Conservation (phyloP, 1,284 basidiomycete genomes). For the Cystobasidium sp. region DNA sequence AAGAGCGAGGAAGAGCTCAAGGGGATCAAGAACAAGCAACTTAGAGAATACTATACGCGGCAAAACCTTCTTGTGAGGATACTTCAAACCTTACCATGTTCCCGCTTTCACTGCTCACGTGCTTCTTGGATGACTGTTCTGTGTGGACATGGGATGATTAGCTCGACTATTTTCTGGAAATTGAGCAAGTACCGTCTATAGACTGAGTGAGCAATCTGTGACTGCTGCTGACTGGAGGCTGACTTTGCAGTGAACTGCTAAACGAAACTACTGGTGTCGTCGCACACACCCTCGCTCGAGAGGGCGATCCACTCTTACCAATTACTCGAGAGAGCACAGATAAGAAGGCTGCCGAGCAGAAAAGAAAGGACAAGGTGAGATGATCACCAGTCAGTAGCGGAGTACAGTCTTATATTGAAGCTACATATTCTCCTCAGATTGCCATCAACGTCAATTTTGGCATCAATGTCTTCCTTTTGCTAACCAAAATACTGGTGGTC, state of each 20-base stretch:
- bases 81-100: not conserved
- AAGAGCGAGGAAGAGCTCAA: constrained; percentile 47
- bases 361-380: constrained; percentile 27
- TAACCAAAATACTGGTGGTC: constrained; percentile 62
- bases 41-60: constrained; percentile 47
- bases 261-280: constrained; percentile 26
- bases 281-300: constrained; percentile 28
- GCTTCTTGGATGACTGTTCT: not conserved
- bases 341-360: constrained; percentile 46
- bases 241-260: constrained; percentile 24
- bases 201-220: not conserved
- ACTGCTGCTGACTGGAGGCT: not conserved
- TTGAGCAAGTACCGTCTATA: constrained; percentile 17
- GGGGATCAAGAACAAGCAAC: constrained; percentile 44
- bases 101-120: not conserved
- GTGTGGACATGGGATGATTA: constrained; percentile 36
- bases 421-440: constrained; percentile 1
- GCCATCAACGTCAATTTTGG: constrained; percentile 53
- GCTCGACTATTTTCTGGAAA: constrained; percentile 48
- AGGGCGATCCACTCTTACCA: constrained; percentile 47
- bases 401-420: not conserved
- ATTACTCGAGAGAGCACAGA: constrained; percentile 44
- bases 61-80: constrained; percentile 48
- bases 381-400: not conserved
- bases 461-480: constrained; percentile 62